Evolutionary conservation across 2,329 filamentous ascomycete genomes (phyloP).

Genomic region (Akanthomyces muscarius): DNA sequence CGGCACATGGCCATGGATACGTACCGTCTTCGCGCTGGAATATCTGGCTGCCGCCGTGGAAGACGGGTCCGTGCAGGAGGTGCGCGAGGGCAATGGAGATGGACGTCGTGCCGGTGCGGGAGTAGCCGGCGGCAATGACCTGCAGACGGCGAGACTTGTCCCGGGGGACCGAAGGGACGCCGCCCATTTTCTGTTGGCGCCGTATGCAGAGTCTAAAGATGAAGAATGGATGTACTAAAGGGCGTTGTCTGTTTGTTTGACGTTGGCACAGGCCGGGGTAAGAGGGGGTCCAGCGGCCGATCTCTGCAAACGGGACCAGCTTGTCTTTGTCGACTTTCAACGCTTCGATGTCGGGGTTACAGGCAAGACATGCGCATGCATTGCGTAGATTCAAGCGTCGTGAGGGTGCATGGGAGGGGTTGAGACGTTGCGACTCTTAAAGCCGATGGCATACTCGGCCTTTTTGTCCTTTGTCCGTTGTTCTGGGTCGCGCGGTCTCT

Average conservation of each 20-base stretch:
- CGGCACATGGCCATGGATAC: neutral
- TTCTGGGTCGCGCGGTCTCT: neutral
- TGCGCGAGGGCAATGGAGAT: slow-evolving; percentile 44
- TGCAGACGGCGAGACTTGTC: slow-evolving; percentile 31
- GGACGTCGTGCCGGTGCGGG: slow-evolving; percentile 48
- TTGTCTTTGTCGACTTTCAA: too few relatives aligned
- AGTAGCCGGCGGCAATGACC: slow-evolving; percentile 41
- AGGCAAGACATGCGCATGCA: too few relatives aligned
- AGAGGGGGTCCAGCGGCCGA: too few relatives aligned
- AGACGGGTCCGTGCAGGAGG: slow-evolving; percentile 44
- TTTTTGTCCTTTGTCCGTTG: neutral
- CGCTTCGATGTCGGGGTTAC: too few relatives aligned
- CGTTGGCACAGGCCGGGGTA: too few relatives aligned
- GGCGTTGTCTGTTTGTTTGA: too few relatives aligned
- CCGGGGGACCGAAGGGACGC: slow-evolving; percentile 29
- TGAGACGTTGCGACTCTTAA: too few relatives aligned
- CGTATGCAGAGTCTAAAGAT: neutral
- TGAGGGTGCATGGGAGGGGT: too few relatives aligned
- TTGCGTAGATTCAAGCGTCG: too few relatives aligned
- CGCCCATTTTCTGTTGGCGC: slow-evolving; percentile 24
- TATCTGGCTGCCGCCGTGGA: slow-evolving; percentile 44
- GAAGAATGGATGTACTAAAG: too few relatives aligned
- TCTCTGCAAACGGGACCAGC: too few relatives aligned
- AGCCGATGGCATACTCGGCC: neutral
- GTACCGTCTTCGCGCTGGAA: slow-evolving; percentile 33